Conservation (phyloP, 495 filamentous ascomycete genomes). For the Trichoderma gamsii region DNA sequence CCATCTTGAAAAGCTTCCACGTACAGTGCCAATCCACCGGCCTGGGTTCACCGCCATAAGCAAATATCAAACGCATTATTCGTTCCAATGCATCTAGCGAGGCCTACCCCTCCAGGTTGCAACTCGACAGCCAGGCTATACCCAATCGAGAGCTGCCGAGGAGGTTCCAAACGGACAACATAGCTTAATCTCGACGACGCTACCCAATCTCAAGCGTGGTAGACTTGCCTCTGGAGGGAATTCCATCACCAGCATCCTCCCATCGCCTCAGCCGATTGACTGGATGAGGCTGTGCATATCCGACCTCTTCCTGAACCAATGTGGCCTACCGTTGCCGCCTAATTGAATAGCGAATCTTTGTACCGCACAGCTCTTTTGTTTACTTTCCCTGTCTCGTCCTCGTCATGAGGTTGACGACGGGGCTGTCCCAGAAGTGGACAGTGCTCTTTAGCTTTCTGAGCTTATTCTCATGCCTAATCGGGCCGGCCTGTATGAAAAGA, state of each 20-base stretch:
- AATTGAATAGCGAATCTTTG: background rate
- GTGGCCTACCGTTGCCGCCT: slow-evolving; percentile 3
- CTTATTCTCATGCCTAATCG: slow-evolving; percentile 39
- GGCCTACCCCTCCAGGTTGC: background rate
- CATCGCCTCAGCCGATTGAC: background rate
- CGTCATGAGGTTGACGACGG: slow-evolving; percentile 37
- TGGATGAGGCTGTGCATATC: background rate
- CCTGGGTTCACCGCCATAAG: background rate
- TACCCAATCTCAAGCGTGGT: background rate
- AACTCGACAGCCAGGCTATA: background rate
- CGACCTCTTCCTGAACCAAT: background rate
- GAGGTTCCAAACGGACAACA: slow-evolving; percentile 15
- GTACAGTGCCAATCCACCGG: background rate
- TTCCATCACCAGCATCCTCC: slow-evolving; percentile 14
- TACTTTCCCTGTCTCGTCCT: slow-evolving; percentile 17
- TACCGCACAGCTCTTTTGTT: slow-evolving; percentile 3
- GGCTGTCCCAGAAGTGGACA: slow-evolving; percentile 52
- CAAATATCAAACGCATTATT: slow-evolving; percentile 1
- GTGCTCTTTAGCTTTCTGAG: slow-evolving; percentile 44
- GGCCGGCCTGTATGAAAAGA: slow-evolving; percentile 40
- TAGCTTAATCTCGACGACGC: slow-evolving; percentile 5
- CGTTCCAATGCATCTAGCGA: background rate
- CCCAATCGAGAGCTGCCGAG: slow-evolving; percentile 11
- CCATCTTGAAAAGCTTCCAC: background rate
- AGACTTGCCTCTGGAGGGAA: background rate